Evolutionary conservation across 192 early-diverging fungal genomes (phyloP).

Genomic region (Lobulomyces angularis): DNA sequence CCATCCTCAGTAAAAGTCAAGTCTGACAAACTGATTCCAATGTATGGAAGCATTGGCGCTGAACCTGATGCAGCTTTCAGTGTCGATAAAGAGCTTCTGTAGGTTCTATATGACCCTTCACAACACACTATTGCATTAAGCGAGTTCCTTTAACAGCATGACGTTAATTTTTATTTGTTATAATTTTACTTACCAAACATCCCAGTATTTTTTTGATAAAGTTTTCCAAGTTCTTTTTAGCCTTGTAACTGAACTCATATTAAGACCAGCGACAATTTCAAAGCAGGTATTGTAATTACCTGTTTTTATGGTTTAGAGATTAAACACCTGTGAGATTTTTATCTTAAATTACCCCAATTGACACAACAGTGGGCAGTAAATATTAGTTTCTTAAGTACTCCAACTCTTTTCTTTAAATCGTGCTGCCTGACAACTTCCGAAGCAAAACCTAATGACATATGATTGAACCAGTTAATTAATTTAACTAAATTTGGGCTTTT

Average conservation of each 20-base stretch:
- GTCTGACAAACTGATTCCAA: constrained; percentile 70
- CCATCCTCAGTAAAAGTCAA: constrained; percentile 78
- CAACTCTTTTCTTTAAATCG: constrained; percentile 30
- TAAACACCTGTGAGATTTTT: background rate
- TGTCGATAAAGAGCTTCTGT: constrained; percentile 15
- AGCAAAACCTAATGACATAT: constrained; percentile 33
- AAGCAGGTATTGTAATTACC: constrained; percentile 65
- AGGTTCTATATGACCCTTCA: constrained; percentile 27
- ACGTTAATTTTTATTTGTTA: constrained; percentile 52
- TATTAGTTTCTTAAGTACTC: constrained; percentile 39
- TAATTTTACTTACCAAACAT: constrained; percentile 49
- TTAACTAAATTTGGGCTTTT: constrained; percentile 9
- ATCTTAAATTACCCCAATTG: constrained; percentile 47
- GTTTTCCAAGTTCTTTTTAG: constrained; percentile 51
- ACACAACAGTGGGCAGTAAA: constrained; percentile 33
- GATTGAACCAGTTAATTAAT: constrained; percentile 33
- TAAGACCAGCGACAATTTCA: constrained; percentile 66
- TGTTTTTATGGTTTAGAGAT: constrained; percentile 24
- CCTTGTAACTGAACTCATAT: constrained; percentile 56
- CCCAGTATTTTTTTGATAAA: constrained; percentile 53
- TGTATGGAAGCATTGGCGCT: constrained; percentile 63
- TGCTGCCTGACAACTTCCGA: constrained; percentile 25
- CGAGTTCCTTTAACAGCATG: constrained; percentile 23
- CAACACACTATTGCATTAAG: constrained; percentile 7
- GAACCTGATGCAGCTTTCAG: constrained; percentile 6